A percentile compares a stretch with the other conserved stretches of the same genome.
Evolutionary conservation across 345 rosid species (phyloP).

Genomic region (Psidium guajava): DNA sequence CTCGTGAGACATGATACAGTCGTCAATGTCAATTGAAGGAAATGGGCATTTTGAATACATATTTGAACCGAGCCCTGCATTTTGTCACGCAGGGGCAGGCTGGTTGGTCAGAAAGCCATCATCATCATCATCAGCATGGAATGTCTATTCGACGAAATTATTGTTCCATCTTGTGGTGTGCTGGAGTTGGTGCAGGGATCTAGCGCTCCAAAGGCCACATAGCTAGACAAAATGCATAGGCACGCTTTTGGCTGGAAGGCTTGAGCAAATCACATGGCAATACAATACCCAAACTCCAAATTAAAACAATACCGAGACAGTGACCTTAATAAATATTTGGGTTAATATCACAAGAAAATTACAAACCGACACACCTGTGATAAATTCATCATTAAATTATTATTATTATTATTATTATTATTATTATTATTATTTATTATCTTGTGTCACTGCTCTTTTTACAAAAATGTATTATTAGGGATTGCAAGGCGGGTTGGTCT

Average conservation of each 20-base stretch:
- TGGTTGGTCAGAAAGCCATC: background rate
- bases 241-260: background rate
- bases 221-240: background rate
- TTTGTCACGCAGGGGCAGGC: background rate
- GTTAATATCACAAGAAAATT: too few relatives aligned
- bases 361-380: too few relatives aligned
- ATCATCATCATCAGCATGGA: background rate
- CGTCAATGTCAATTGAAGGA: background rate
- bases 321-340: too few relatives aligned
- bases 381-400: too few relatives aligned
- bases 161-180: background rate
- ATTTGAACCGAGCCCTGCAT: too few relatives aligned
- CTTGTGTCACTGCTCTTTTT: too few relatives aligned
- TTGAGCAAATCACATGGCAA: background rate
- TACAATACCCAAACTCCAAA: background rate
- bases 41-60: too few relatives aligned
- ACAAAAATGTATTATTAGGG: too few relatives aligned
- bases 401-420: too few relatives aligned
- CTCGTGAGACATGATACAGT: background rate
- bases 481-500: background rate
- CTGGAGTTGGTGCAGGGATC: background rate
- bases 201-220: background rate
- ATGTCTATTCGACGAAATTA: background rate
- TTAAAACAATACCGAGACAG: too few relatives aligned
- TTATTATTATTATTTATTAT: too few relatives aligned